Evolutionary conservation across 495 filamentous ascomycete species (phyloP).

Genomic region (Xylaria flabelliformis): DNA sequence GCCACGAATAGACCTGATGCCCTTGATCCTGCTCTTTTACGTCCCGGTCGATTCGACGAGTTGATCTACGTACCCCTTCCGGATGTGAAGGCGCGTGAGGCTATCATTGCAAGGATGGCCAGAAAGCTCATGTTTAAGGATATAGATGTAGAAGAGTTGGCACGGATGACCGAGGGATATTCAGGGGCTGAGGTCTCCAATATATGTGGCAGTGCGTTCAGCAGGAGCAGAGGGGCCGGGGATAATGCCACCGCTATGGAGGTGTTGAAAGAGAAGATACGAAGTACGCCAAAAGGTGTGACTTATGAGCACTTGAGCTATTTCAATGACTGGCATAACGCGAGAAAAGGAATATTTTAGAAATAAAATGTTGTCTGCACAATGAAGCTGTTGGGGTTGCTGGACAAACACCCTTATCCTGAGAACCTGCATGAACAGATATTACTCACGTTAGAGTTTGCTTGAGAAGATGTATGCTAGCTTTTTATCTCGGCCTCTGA

Average conservation of each 20-base stretch:
- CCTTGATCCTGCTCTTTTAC: slow-evolving; percentile 85
- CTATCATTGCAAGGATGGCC: slow-evolving; percentile 69
- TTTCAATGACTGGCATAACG: slow-evolving; percentile 69
- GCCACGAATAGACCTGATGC: slow-evolving; percentile 92
- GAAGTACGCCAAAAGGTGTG: slow-evolving; percentile 69
- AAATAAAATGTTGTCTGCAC: not conserved
- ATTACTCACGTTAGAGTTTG: not conserved
- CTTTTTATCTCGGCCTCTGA: too few relatives aligned
- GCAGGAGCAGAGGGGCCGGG: slow-evolving; percentile 41
- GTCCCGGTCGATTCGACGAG: slow-evolving; percentile 86
- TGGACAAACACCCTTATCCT: not conserved
- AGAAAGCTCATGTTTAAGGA: slow-evolving; percentile 42
- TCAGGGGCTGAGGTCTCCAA: slow-evolving; percentile 88
- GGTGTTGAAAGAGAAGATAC: slow-evolving; percentile 70
- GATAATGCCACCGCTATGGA: slow-evolving; percentile 53
- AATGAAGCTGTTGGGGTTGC: not conserved
- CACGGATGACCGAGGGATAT: slow-evolving; percentile 76
- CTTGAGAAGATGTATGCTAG: not conserved
- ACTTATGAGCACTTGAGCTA: slow-evolving; percentile 66
- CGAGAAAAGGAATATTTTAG: slow-evolving; percentile 25
- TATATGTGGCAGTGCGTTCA: slow-evolving; percentile 67
- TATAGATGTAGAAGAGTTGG: slow-evolving; percentile 70
- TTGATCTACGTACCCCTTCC: slow-evolving; percentile 91
- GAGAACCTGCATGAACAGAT: not conserved
- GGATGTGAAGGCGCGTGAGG: slow-evolving; percentile 72